These are phyloP conservation scores for Phytophthora fragariae DNA, from an alignment of 352 stramenopile genomes.

Conservation along the genomic window DNA sequence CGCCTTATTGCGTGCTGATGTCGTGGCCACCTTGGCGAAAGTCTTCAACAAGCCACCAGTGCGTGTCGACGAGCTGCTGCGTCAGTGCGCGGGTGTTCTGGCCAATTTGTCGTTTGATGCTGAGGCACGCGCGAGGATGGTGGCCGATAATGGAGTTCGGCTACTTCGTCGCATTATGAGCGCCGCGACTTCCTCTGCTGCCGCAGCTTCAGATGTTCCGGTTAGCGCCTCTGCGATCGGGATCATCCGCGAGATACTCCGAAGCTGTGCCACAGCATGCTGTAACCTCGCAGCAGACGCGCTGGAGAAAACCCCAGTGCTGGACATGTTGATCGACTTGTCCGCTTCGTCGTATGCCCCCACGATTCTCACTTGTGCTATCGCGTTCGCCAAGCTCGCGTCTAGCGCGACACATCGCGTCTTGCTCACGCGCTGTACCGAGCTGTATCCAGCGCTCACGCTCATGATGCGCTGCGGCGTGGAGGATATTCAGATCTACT, in stretches of 20 bases:
- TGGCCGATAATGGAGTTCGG: constrained; percentile 71
- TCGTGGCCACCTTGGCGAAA: constrained; percentile 66
- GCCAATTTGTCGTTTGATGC: constrained; percentile 83
- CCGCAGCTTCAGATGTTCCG: constrained; percentile 28
- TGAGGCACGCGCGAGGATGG: constrained; percentile 61
- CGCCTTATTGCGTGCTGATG: constrained; percentile 64
- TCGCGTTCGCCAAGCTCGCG: constrained; percentile 81
- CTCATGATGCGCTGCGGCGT: constrained; percentile 91
- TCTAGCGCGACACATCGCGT: constrained; percentile 61
- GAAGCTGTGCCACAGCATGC: constrained; percentile 76
- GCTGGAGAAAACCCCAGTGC: constrained; percentile 70
- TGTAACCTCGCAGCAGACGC: constrained; percentile 80
- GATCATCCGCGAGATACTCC: constrained; percentile 65
- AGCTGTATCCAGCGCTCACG: constrained; percentile 81
- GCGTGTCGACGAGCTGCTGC: constrained; percentile 74
- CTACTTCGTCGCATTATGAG: constrained; percentile 78
- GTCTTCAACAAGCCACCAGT: constrained; percentile 71
- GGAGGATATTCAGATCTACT: constrained; percentile 91
- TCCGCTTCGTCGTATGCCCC: constrained; percentile 62
- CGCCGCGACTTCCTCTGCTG: constrained; percentile 29
- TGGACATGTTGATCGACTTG: constrained; percentile 85
- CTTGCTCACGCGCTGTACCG: constrained; percentile 68
- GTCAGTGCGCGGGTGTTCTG: constrained; percentile 67
- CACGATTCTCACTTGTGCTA: constrained; percentile 80
- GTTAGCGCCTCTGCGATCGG: constrained; percentile 30